A percentile compares a stretch with the other conserved stretches of the same genome.
Evolutionary conservation across 768 basidiomycete genomes (phyloP).

Genomic region (Termitomyces titanicus): DNA sequence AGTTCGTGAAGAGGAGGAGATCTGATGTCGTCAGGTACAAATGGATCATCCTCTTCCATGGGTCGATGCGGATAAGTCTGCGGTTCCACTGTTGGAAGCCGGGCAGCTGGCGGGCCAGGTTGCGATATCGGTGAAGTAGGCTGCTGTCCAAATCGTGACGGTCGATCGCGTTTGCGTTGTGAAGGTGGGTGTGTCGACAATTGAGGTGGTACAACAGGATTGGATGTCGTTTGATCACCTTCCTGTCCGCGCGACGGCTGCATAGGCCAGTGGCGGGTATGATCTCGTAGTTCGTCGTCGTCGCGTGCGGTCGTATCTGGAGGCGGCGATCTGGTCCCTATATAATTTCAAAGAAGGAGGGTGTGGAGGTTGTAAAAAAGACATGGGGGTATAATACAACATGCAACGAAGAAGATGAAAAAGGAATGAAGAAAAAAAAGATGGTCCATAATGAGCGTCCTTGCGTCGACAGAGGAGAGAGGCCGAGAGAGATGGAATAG

Average conservation of each 20-base stretch:
- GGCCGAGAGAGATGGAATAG: constrained; percentile 23
- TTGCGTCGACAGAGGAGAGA: constrained; percentile 32
- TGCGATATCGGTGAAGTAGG: background rate
- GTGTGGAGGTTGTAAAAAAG: constrained; percentile 17
- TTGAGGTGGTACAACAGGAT: background rate
- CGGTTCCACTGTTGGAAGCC: background rate
- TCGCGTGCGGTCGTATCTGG: constrained; percentile 16
- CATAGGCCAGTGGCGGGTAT: background rate
- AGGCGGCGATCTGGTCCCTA: constrained; percentile 47
- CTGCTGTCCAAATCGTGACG: constrained; percentile 23
- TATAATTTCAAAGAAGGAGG: constrained; percentile 33
- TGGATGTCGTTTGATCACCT: background rate
- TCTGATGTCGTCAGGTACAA: constrained; percentile 20
- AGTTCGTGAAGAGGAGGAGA: constrained; percentile 7
- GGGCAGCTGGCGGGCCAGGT: background rate
- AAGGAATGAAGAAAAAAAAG: constrained; percentile 28
- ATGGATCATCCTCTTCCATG: constrained; percentile 19
- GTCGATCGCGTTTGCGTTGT: constrained; percentile 16
- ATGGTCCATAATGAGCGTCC: constrained; percentile 40
- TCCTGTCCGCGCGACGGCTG: constrained; percentile 4
- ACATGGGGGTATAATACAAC: constrained; percentile 17
- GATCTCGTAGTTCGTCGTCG: constrained; percentile 4
- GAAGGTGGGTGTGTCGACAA: constrained; percentile 5
- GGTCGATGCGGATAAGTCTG: constrained; percentile 1
- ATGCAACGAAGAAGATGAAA: constrained; percentile 26